These are phyloP conservation scores for Astragalus membranaceus DNA, from an alignment of 306 rosid species.

Conservation along the genomic window DNA sequence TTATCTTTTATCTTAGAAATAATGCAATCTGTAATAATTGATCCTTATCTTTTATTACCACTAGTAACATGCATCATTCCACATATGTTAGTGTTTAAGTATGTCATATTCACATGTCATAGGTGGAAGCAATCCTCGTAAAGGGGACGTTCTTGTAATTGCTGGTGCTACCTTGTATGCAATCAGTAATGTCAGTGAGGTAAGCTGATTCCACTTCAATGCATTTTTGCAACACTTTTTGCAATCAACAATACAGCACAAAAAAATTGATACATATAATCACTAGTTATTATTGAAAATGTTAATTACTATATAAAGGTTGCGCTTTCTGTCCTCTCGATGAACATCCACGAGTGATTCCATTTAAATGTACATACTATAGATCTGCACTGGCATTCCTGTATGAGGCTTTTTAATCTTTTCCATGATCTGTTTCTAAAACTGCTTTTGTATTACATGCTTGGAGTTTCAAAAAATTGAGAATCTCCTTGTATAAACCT, in stretches of 20 bases:
- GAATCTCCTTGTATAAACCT: not conserved
- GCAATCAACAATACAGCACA: not conserved
- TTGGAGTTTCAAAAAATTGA: not conserved
- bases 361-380: not conserved
- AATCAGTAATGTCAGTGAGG: constrained; percentile 83
- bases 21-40: not conserved
- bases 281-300: not conserved
- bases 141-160: constrained; percentile 66
- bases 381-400: not conserved
- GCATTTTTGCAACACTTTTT: not conserved
- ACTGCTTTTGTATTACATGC: not conserved
- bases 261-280: not conserved
- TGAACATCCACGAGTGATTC: not conserved
- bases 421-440: not conserved
- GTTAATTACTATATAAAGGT: not conserved
- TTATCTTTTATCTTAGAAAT: not conserved
- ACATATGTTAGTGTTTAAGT: constrained; percentile 17
- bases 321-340: not conserved
- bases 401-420: not conserved
- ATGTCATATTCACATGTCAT: constrained; percentile 28
- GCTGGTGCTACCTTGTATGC: constrained; percentile 87
- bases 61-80: not conserved
- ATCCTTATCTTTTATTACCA: not conserved
- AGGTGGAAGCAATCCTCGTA: constrained; percentile 78
- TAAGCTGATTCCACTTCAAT: constrained; percentile 16